These are phyloP conservation scores for Botrytis byssoidea DNA, from an alignment of 2,329 filamentous ascomycete genomes.

Conservation along the genomic window DNA sequence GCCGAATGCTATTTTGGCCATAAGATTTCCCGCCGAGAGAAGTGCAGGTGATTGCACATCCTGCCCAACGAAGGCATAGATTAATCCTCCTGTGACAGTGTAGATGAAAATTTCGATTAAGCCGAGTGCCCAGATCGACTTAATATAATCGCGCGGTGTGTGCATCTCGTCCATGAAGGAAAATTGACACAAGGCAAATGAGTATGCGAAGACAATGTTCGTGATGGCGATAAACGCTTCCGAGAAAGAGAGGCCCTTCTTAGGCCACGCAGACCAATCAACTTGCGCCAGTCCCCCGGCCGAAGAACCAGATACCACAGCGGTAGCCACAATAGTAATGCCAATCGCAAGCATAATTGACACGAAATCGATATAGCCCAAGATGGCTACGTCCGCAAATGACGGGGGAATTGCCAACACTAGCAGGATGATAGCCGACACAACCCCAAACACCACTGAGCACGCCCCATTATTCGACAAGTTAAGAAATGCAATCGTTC, in stretches of 20 bases:
- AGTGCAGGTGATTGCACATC: slow-evolving; percentile 58
- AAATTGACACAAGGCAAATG: slow-evolving; percentile 38
- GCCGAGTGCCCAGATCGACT: slow-evolving; percentile 50
- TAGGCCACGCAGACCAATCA: slow-evolving; percentile 34
- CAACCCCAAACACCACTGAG: not conserved
- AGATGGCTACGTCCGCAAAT: slow-evolving; percentile 53
- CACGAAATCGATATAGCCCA: slow-evolving; percentile 41
- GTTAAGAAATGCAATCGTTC: slow-evolving; percentile 58
- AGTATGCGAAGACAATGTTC: slow-evolving; percentile 60
- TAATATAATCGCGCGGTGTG: slow-evolving; percentile 40
- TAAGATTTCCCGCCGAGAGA: slow-evolving; percentile 49
- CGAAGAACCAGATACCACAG: not conserved
- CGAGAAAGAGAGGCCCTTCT: slow-evolving; percentile 41
- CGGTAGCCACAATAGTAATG: not conserved
- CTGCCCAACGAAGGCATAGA: slow-evolving; percentile 59
- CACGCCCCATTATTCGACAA: slow-evolving; percentile 48
- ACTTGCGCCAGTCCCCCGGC: slow-evolving; percentile 4
- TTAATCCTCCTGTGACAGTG: slow-evolving; percentile 54
- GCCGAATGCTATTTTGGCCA: slow-evolving; percentile 59
- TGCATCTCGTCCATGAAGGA: slow-evolving; percentile 34
- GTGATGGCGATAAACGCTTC: slow-evolving; percentile 51
- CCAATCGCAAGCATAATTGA: not conserved
- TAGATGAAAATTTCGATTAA: slow-evolving; percentile 55
- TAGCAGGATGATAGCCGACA: slow-evolving; percentile 44
- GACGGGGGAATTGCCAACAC: slow-evolving; percentile 56